Evolutionary conservation across 1,284 basidiomycete genomes (phyloP), one percentile per base, ranked within the genome.

Genomic region (Porodaedalea pini): DNA sequence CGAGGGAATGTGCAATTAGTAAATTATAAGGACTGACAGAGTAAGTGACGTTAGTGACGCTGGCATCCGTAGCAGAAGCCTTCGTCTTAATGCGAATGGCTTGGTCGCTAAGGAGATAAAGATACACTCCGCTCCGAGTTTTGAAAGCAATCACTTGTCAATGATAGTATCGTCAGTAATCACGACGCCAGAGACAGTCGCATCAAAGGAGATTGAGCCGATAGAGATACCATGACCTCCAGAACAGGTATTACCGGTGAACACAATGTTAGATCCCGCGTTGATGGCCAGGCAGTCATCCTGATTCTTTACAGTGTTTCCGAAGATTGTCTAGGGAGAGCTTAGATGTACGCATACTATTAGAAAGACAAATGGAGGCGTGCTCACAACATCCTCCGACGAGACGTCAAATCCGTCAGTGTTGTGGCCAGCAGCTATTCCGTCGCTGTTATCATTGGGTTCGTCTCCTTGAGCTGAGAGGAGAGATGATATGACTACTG

Each of bases 221-320:
- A 86, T 74, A 2, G 81, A 82, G 57, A 83, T 78, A 37, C 85
- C 83, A 57, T 86, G 83, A 3, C 83, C 82, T 8, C 74, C 73
- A 2, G 71, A 70, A 66, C 84, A 86, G 19, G 72, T 75, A 64
- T 81, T 83, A 25, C 77, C 66, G 52, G 74, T 70, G 67, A 85
- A 81, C 48, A 76, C 63, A 59, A 86, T 80, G 66, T 80, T 81
- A 25, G 71, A 69, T 5, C 83, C 84, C 43, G 67, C 68, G 66
- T 82, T 84, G 65, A 86, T 80, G 8, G 84, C 81, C 34, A 86
- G 67, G 61, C 84, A 86, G 63, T 86, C 83, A 59, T 86, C 83
- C 73, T 73, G 72, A 36, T 73, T 73, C 34, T 59, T 47, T 6
- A 71, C 70, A 1, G 29, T 44, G 32, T 54, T 54, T 54, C 52